Evolutionary conservation across 1,284 basidiomycete species (phyloP).

Genomic region (Tremellales sp.): DNA sequence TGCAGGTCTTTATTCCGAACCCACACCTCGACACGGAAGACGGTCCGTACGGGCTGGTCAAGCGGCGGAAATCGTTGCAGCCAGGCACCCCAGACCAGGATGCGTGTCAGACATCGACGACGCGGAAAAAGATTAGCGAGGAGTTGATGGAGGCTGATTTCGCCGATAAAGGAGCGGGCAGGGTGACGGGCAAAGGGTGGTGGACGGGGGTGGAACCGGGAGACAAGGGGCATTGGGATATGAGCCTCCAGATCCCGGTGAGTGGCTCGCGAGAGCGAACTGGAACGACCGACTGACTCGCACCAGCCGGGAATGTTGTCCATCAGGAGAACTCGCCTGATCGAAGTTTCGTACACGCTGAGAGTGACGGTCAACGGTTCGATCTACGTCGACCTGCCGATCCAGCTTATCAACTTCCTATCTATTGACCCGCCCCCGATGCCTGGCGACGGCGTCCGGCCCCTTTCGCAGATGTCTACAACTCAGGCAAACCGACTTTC

Average conservation of each 20-base stretch:
- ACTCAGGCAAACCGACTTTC: neutral
- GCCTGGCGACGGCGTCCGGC: conserved; percentile 28
- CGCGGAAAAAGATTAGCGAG: conserved; percentile 56
- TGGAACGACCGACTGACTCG: neutral
- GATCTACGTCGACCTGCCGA: conserved; percentile 51
- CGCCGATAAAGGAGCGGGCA: conserved; percentile 57
- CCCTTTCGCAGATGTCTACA: conserved; percentile 1
- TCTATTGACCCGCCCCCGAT: conserved; percentile 48
- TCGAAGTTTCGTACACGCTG: conserved; percentile 76
- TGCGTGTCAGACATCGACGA: conserved; percentile 59
- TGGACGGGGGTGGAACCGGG: conserved; percentile 74
- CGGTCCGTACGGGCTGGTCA: conserved; percentile 5
- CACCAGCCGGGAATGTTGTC: conserved; percentile 67
- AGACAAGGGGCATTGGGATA: conserved; percentile 57
- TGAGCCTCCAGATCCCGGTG: conserved; percentile 66
- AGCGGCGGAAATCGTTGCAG: conserved; percentile 7
- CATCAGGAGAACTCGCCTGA: conserved; percentile 65
- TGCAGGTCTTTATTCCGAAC: conserved; percentile 63
- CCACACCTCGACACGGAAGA: conserved; percentile 51
- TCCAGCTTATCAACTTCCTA: conserved; percentile 47
- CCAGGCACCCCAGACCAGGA: conserved; percentile 51
- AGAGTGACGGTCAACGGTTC: conserved; percentile 67
- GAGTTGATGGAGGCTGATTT: conserved; percentile 59
- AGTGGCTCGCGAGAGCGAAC: no score
- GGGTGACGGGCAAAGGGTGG: conserved; percentile 78